Evolutionary conservation across 371 early-diverging fungal genomes (phyloP).

Genomic region (Parasitella parasitica): DNA sequence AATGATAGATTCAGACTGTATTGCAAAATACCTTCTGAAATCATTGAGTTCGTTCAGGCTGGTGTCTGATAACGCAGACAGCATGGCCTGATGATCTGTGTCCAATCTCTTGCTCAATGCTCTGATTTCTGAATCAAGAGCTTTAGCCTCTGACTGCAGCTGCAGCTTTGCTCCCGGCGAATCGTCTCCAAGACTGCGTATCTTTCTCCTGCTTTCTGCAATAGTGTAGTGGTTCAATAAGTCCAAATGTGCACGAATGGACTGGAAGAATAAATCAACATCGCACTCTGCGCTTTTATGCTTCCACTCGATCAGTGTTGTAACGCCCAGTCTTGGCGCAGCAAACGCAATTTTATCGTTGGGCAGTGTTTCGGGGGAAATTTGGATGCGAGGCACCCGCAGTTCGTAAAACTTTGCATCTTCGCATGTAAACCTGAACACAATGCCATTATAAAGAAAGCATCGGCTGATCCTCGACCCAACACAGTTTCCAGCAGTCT

Average conservation of each 20-base stretch:
- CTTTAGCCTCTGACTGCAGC: not conserved
- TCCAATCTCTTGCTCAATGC: constrained; percentile 17
- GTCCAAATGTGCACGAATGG: constrained; percentile 22
- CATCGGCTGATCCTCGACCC: constrained; percentile 39
- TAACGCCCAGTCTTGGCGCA: constrained; percentile 10
- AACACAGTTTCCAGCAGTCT: not conserved
- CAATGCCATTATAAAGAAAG: constrained; percentile 41
- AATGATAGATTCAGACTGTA: constrained; percentile 21
- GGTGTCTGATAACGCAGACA: constrained; percentile 15
- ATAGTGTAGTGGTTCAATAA: constrained; percentile 14
- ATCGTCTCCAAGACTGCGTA: not conserved
- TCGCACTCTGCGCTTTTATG: constrained; percentile 14
- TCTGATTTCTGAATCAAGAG: constrained; percentile 12
- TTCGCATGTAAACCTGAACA: constrained; percentile 55
- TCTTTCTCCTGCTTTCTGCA: constrained; percentile 7
- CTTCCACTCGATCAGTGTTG: constrained; percentile 10
- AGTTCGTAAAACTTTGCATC: constrained; percentile 57
- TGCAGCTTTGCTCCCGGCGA: not conserved
- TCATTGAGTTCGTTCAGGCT: constrained; percentile 34
- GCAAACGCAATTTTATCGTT: not conserved
- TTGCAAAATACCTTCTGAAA: constrained; percentile 36
- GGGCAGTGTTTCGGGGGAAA: not conserved
- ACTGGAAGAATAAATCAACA: constrained; percentile 30
- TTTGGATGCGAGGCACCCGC: constrained; percentile 49
- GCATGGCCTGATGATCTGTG: constrained; percentile 20